Conservation (phyloP, 2,329 filamentous ascomycete species). For the Monosporascus ibericus region DNA sequence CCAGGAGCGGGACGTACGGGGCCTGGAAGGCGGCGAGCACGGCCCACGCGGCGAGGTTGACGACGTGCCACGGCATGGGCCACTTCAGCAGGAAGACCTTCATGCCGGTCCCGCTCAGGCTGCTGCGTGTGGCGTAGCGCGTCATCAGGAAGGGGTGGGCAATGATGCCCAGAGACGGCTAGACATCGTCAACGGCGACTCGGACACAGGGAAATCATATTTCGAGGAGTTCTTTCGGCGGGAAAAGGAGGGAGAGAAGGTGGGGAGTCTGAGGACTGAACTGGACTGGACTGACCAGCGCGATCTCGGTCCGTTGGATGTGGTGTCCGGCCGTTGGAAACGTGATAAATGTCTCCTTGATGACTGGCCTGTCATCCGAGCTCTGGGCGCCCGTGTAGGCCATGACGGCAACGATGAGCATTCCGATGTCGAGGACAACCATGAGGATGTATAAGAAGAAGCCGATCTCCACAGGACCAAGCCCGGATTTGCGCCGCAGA, state of each 20-base stretch:
- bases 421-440: neutral
- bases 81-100: neutral
- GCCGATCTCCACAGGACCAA: neutral
- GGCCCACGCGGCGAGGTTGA: neutral
- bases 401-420: neutral
- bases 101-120: neutral
- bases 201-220: neutral
- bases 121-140: neutral
- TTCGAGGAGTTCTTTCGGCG: neutral
- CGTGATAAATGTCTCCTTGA: neutral
- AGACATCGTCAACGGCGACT: neutral
- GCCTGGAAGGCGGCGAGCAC: neutral
- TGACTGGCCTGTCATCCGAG: neutral
- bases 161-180: neutral
- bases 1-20: neutral
- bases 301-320: neutral
- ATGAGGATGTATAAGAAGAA: neutral
- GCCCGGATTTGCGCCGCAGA: no score
- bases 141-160: neutral
- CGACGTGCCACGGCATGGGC: neutral
- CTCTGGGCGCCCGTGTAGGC: neutral
- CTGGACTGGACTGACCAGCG: neutral
- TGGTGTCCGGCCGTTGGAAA: neutral
- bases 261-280: no score
- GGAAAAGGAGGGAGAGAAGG: neutral